Conservation (phyloP, 2,329 filamentous ascomycete genomes). For the Fusarium sp. region DNA sequence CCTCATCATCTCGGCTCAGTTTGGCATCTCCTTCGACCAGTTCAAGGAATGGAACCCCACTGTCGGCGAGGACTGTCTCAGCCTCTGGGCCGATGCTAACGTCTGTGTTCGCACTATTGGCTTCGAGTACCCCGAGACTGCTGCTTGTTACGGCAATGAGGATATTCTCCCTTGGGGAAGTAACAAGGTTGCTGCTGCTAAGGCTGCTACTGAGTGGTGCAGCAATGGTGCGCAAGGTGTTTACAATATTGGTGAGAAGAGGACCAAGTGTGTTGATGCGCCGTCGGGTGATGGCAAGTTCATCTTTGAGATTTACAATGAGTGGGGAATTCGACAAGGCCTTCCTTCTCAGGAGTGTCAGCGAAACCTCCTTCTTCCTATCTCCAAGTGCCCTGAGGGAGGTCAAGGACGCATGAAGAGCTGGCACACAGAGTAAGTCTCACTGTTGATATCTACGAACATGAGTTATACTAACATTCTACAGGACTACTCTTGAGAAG, state of each 20-base stretch:
- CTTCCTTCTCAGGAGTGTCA: not conserved
- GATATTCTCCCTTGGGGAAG: not conserved
- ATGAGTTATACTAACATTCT: accelerated
- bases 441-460: accelerated
- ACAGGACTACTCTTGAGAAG: not conserved
- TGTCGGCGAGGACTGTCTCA: not conserved
- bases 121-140: not conserved
- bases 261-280: constrained; percentile 7
- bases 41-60: constrained; percentile 16
- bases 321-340: not conserved
- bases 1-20: not conserved
- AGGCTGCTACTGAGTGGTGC: constrained; percentile 6
- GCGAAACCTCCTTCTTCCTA: not conserved
- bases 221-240: not conserved
- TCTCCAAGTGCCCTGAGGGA: constrained; percentile 5
- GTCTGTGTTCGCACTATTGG: constrained; percentile 2
- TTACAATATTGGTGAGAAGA: not conserved
- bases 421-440: constrained; percentile 18
- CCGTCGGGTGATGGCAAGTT: constrained; percentile 9
- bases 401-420: not conserved
- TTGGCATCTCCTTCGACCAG: not conserved
- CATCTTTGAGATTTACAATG: constrained; percentile 2
- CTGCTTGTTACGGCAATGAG: not conserved
- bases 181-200: constrained; percentile 1
- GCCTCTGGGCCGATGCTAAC: constrained; percentile 14